Conservation (phyloP, 2,329 filamentous ascomycete species). For the Aschersonia sp. region DNA sequence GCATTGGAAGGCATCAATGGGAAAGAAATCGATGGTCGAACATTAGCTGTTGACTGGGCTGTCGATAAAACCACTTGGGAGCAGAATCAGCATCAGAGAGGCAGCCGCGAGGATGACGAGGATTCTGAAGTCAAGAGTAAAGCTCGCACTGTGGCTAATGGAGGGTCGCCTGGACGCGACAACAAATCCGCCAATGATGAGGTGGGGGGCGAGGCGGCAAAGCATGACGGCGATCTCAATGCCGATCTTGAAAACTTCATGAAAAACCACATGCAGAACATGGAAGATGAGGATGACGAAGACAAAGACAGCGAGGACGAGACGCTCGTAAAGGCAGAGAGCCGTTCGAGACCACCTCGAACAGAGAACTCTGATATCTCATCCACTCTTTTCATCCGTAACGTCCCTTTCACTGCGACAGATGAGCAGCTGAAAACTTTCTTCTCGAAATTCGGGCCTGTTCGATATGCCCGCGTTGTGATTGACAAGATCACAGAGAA, state of each 20-base stretch:
- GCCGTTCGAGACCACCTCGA: conserved; percentile 11
- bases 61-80: conserved; percentile 85
- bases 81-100: conserved; percentile 31
- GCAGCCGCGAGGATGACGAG: conserved; percentile 18
- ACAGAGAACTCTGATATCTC: conserved; percentile 43
- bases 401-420: conserved; percentile 77
- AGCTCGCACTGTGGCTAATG: conserved; percentile 3
- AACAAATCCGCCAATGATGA: conserved; percentile 9
- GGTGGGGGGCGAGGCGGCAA: conserved; percentile 12
- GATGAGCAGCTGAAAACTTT: conserved; percentile 74
- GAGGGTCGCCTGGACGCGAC: conserved; percentile 15
- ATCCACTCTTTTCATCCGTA: conserved; percentile 80
- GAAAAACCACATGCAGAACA: conserved; percentile 40
- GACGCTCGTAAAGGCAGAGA: conserved; percentile 14
- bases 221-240: conserved; percentile 25
- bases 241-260: conserved; percentile 40
- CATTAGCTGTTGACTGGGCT: conserved; percentile 89
- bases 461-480: conserved; percentile 85
- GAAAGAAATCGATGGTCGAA: conserved; percentile 75
- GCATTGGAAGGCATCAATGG: conserved; percentile 78
- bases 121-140: conserved; percentile 9
- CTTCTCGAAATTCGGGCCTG: conserved; percentile 74
- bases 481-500: conserved; percentile 74
- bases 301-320: conserved; percentile 30
- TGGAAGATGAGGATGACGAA: conserved; percentile 41